These are phyloP conservation scores for Cordyceps pruinosa DNA, from an alignment of 2,329 filamentous ascomycete genomes.

Conservation along the genomic window DNA sequence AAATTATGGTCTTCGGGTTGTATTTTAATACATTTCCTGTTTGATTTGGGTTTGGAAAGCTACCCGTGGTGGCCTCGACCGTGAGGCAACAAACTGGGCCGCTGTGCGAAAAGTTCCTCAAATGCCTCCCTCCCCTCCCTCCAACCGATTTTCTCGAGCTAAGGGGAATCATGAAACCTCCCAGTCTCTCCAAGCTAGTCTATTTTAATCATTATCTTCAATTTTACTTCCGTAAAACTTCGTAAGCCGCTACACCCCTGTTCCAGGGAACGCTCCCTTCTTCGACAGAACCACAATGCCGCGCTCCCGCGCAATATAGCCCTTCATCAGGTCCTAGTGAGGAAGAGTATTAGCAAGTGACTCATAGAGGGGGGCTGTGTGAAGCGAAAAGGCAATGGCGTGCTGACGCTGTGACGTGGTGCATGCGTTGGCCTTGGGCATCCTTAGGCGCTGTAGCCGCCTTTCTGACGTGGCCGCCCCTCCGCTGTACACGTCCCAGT, in stretches of 20 bases:
- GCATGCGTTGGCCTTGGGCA: conserved; percentile 12
- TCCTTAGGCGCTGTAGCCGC: conserved; percentile 8
- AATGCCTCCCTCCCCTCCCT: no score
- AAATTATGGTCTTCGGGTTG: no score
- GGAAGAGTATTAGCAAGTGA: conserved; percentile 24
- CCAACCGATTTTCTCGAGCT: background rate
- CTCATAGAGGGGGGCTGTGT: conserved; percentile 18
- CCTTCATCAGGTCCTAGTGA: conserved; percentile 82
- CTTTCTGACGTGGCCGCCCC: conserved; percentile 3
- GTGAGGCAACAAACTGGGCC: background rate
- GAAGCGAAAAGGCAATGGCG: conserved; percentile 5
- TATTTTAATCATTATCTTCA: background rate
- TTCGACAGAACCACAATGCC: conserved; percentile 91
- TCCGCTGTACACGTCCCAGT: background rate
- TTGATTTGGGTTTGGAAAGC: background rate
- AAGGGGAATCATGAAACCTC: background rate
- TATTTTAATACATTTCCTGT: background rate
- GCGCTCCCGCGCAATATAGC: conserved; percentile 88
- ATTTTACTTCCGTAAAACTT: background rate
- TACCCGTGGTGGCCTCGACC: background rate
- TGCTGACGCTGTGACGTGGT: conserved; percentile 14
- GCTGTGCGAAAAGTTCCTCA: background rate
- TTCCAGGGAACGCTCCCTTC: conserved; percentile 87
- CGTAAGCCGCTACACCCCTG: conserved; percentile 52
- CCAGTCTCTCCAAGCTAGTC: background rate